Conservation (phyloP, 2,329 filamentous ascomycete species). For the Cladosporium phlei region DNA sequence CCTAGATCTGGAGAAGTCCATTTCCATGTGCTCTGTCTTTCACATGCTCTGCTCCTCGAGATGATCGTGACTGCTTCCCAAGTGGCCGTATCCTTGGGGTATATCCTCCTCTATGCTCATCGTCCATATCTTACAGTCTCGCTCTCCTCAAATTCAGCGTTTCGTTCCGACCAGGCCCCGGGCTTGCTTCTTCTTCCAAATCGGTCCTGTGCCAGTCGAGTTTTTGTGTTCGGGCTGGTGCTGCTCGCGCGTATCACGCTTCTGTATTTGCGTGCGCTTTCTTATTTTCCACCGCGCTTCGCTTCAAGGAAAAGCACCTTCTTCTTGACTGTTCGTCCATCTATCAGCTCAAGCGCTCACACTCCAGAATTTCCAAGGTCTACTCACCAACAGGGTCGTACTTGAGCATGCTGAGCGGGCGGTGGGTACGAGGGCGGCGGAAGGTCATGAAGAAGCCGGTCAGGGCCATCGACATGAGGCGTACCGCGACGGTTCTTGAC, state of each 20-base stretch:
- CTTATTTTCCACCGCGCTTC: constrained; percentile 63
- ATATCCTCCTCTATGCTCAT: background rate
- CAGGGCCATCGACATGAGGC: constrained; percentile 96
- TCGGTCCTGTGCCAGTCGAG: background rate
- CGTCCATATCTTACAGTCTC: constrained; percentile 1
- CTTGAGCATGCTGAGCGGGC: constrained; percentile 94
- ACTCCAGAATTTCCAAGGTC: background rate
- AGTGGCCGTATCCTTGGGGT: too few relatives aligned
- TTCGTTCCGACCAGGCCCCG: background rate
- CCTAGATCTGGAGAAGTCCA: too few relatives aligned
- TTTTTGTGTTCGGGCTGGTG: background rate
- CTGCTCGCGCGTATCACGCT: background rate
- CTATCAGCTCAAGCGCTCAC: background rate
- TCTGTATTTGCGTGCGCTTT: background rate
- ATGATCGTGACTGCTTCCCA: too few relatives aligned
- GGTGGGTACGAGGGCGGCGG: constrained; percentile 70
- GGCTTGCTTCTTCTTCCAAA: background rate
- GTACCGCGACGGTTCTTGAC: constrained; percentile 86
- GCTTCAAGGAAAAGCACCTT: constrained; percentile 94
- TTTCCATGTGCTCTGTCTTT: too few relatives aligned
- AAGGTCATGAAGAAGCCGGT: constrained; percentile 89
- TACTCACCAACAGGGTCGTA: constrained; percentile 92
- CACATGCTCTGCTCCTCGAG: too few relatives aligned
- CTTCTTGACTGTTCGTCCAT: constrained; percentile 65
- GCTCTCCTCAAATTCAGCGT: background rate